Percentiles rank a stretch among this genome's conserved stretches.
Evolutionary conservation across 2,329 filamentous ascomycete species (phyloP).

Genomic region (Verticillium tricorpus): DNA sequence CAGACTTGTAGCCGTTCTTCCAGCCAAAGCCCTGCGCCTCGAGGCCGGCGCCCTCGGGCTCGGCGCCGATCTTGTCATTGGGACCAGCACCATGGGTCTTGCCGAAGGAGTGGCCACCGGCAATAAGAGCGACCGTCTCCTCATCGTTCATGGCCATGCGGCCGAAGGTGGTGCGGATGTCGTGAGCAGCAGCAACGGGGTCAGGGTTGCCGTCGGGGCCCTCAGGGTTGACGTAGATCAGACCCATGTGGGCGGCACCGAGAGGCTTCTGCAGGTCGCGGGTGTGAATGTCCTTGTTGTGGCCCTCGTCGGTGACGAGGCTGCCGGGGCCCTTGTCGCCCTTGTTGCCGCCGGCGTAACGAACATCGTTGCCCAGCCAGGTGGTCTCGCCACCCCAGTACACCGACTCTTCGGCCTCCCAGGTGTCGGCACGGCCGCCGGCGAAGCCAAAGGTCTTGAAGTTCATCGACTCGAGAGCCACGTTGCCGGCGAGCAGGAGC

Average conservation of each 20-base stretch:
- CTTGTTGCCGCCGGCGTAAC: conserved; percentile 44
- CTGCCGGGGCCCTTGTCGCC: conserved; percentile 31
- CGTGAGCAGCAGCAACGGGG: conserved; percentile 61
- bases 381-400: conserved; percentile 75
- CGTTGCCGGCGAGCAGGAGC: conserved; percentile 67
- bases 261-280: conserved; percentile 65
- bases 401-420: conserved; percentile 69
- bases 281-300: conserved; percentile 44
- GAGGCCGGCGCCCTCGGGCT: conserved; percentile 61
- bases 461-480: conserved; percentile 73
- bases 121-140: conserved; percentile 76
- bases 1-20: conserved; percentile 58
- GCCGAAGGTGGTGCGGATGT: conserved; percentile 70
- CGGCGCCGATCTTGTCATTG: conserved; percentile 58
- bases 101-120: conserved; percentile 73
- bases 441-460: conserved; percentile 71
- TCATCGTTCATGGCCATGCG: conserved; percentile 83
- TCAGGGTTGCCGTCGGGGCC: conserved; percentile 70
- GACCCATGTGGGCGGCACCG: conserved; percentile 66
- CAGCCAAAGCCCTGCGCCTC: conserved; percentile 70
- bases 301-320: conserved; percentile 26
- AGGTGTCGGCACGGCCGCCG: conserved; percentile 67
- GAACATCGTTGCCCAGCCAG: conserved; percentile 70
- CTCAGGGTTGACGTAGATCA: conserved; percentile 81
- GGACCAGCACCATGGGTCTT: conserved; percentile 75